phyloP scores from a whole-genome alignment of 2,329 filamentous ascomycete genomes.

The Trichoderma sp. region DNA sequence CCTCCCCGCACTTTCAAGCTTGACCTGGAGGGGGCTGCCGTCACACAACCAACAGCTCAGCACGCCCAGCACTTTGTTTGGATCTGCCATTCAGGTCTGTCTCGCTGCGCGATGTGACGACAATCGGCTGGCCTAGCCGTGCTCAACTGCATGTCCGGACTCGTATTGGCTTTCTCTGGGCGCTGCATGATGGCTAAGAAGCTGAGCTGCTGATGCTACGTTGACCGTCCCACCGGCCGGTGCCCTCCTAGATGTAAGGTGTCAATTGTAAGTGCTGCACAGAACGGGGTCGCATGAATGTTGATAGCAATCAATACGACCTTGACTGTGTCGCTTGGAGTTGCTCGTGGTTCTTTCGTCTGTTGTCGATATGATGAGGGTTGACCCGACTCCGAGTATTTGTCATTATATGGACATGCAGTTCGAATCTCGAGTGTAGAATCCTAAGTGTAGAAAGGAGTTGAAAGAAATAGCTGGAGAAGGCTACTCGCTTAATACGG shows the following conservation, averaged over 20 bases:
- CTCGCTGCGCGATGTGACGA: slow-evolving; percentile 8
- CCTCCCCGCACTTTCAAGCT: slow-evolving; percentile 12
- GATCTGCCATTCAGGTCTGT: background rate
- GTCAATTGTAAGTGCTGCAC: background rate
- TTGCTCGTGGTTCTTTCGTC: background rate
- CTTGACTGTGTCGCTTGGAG: background rate
- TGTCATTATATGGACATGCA: background rate
- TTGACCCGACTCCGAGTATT: background rate
- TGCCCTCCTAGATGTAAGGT: background rate
- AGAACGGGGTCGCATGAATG: background rate
- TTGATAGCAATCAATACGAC: slow-evolving; percentile 2
- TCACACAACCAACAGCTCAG: background rate
- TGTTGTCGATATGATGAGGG: background rate
- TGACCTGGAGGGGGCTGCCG: background rate
- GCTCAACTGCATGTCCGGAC: background rate
- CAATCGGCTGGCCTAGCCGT: slow-evolving; percentile 4
- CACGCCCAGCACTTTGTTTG: background rate
- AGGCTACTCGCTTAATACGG: background rate
- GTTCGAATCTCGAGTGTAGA: background rate
- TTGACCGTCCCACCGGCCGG: background rate
- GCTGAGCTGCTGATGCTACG: background rate
- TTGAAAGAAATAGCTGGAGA: background rate
- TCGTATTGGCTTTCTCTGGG: background rate
- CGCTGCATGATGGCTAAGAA: background rate
- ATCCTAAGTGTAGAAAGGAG: background rate